Base-by-base conservation (phyloP, 2,329 filamentous ascomycete genomes). In the Beauveria varroae region DNA sequence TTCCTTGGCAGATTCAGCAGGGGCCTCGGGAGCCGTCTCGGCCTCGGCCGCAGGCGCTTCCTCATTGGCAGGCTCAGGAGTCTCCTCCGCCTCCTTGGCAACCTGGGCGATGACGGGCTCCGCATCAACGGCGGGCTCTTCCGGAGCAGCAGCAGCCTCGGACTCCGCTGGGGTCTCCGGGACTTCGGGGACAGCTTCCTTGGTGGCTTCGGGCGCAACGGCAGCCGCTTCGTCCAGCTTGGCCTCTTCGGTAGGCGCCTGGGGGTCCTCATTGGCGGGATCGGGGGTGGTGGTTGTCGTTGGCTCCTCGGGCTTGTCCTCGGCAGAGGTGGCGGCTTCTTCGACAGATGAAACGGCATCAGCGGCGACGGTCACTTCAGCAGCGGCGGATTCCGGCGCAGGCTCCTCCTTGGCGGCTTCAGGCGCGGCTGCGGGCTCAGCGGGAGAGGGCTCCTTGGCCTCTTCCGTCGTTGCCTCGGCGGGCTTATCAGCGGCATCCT, bases 161-260 rank as follows among this genome's bases (percentile, higher is more conserved):
- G 57, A 66, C 52, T 61, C 68, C n/a, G 59, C 40, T 24, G 57
- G 50, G 1, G 49, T n/a, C 18, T 64, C 63, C 10, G 50, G 40
- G 3, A 55, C 59, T 3, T 59, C 57, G 1, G 51, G 30, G 4
- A 26, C 61, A 5, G 58, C 40, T 46, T 55, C 40, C 14, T 47
- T 16, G n/a, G 28, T 20, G 43, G 43, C 51, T 65, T 22, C 68
- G 68, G 49, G 63, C 34, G 46, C 67, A 57, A 55, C 67, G 50
- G 41, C 16, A 50, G 30, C 30, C 3, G 41, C 20, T 18, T 53
- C 52, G 20, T 62, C 53, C 4, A 22, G 14, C 53, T 44, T 9
- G n/a, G 22, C 3, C 16, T 50, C 50, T 14, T 61, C 30, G 22
- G 37, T 28, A 14, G 40, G 37, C 8, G 47, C 50, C 12, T 61